Evolutionary conservation across 2,329 filamentous ascomycete species (phyloP).

Genomic region (Chaetomium globosum): DNA sequence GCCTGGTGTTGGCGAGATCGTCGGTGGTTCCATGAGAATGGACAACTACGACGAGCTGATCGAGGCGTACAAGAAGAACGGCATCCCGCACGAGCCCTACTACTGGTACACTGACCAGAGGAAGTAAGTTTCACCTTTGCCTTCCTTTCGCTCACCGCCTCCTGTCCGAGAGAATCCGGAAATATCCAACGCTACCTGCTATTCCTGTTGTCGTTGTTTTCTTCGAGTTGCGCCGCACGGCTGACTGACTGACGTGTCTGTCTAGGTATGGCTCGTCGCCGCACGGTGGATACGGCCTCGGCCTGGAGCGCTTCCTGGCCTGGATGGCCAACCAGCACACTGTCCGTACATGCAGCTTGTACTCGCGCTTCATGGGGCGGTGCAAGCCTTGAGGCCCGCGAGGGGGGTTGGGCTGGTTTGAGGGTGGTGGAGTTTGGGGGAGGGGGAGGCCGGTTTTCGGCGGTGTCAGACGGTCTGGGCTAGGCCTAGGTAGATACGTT

Average conservation of each 20-base stretch:
- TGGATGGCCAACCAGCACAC: conserved; percentile 67
- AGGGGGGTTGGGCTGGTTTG: conserved; percentile 21
- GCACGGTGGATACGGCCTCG: conserved; percentile 91
- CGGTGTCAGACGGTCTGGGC: not conserved
- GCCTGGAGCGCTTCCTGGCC: conserved; percentile 76
- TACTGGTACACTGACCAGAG: conserved; percentile 90
- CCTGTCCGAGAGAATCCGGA: not conserved
- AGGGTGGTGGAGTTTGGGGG: conserved; percentile 13
- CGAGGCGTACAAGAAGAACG: conserved; percentile 82
- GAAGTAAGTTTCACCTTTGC: conserved; percentile 66
- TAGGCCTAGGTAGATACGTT: not conserved
- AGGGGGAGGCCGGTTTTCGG: not conserved
- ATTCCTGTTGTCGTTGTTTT: not conserved
- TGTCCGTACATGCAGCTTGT: conserved; percentile 69
- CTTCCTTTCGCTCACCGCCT: not conserved
- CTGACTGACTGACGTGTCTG: not conserved
- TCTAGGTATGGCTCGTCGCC: conserved; percentile 83
- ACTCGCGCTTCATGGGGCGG: conserved; percentile 78
- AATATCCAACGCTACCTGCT: not conserved
- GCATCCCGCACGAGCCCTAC: conserved; percentile 62
- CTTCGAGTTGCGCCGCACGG: not conserved
- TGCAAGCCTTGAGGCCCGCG: conserved; percentile 77
- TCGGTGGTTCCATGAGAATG: conserved; percentile 96
- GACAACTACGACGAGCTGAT: conserved; percentile 87
- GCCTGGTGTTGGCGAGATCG: conserved; percentile 96